Conservation (phyloP, 495 filamentous ascomycete species). For the Hamigera avellanea region DNA sequence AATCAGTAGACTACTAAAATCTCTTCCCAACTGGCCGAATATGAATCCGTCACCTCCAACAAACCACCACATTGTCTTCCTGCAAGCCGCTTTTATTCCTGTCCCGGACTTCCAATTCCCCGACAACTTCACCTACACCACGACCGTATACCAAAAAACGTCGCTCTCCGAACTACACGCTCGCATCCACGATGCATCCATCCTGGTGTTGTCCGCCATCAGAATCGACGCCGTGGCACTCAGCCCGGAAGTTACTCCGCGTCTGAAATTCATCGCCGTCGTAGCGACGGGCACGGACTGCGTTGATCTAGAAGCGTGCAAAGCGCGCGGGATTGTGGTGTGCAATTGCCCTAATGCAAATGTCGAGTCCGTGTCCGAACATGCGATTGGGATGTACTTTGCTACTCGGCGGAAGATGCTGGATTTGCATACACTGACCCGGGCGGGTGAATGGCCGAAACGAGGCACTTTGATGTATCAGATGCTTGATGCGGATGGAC, state of each 20-base stretch:
- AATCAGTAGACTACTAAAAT: too few species aligned
- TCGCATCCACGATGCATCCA: slow-evolving; percentile 36
- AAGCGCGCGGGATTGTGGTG: slow-evolving; percentile 33
- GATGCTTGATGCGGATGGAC: slow-evolving; percentile 10
- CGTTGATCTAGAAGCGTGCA: slow-evolving; percentile 40
- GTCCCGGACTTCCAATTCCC: slow-evolving; percentile 12
- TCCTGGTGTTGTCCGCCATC: slow-evolving; percentile 31
- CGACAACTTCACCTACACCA: slow-evolving; percentile 9
- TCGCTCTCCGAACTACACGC: slow-evolving; percentile 21
- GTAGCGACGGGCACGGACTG: slow-evolving; percentile 43
- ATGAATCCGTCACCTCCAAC: slow-evolving; percentile 1
- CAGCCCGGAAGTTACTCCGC: slow-evolving; percentile 16
- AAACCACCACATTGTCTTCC: slow-evolving; percentile 14
- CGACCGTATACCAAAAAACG: slow-evolving; percentile 9
- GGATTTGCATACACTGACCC: slow-evolving; percentile 23
- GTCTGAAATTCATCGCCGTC: slow-evolving; percentile 37
- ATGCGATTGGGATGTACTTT: slow-evolving; percentile 43
- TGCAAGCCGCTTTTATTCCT: slow-evolving; percentile 11
- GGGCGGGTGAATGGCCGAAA: slow-evolving; percentile 16
- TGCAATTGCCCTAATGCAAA: slow-evolving; percentile 39
- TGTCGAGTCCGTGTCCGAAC: slow-evolving; percentile 40
- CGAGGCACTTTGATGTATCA: slow-evolving; percentile 10
- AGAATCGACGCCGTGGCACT: slow-evolving; percentile 27
- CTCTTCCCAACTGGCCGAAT: too few species aligned
- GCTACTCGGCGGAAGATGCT: slow-evolving; percentile 36